phyloP scores from a whole-genome alignment of 2,329 filamentous ascomycete species.

The Paraphoma chrysanthemicola region DNA sequence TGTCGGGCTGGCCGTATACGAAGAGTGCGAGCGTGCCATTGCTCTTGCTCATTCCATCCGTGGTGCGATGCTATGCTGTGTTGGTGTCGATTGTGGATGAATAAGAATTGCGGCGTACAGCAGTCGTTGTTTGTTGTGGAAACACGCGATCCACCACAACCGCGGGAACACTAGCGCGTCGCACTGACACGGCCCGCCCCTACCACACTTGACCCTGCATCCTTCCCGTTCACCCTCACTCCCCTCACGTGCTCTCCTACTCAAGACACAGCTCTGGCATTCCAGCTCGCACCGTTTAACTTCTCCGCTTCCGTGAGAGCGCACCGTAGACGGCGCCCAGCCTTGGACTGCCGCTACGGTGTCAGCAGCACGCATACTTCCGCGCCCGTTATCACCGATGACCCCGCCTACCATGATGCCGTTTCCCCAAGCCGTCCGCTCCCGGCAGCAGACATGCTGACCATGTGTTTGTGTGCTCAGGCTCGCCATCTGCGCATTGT shows the following conservation, averaged over 20 bases:
- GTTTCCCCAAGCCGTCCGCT: no score
- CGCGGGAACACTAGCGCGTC: slow-evolving; percentile 5
- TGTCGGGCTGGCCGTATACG: slow-evolving; percentile 43
- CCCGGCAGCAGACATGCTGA: not conserved
- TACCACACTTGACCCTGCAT: not conserved
- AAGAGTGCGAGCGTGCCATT: slow-evolving; percentile 44
- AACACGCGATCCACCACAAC: slow-evolving; percentile 9
- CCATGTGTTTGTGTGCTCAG: not conserved
- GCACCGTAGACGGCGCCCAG: no score
- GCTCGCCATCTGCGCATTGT: no score
- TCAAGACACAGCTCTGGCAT: no score
- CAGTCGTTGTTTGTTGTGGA: slow-evolving; percentile 29
- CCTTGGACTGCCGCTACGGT: no score
- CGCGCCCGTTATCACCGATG: no score
- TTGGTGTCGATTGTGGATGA: slow-evolving; percentile 3
- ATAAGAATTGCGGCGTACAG: slow-evolving; percentile 26
- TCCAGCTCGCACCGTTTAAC: no score
- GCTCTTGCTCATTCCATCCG: slow-evolving; percentile 22
- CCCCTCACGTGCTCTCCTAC: not conserved
- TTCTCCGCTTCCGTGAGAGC: no score
- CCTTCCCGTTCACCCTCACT: not conserved
- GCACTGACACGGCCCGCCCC: slow-evolving; percentile 3
- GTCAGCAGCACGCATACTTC: no score
- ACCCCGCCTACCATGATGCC: no score
- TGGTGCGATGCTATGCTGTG: not conserved